These are phyloP conservation scores for Cercospora nicotianae DNA, from an alignment of 2,329 filamentous ascomycete genomes.

Conservation along the genomic window DNA sequence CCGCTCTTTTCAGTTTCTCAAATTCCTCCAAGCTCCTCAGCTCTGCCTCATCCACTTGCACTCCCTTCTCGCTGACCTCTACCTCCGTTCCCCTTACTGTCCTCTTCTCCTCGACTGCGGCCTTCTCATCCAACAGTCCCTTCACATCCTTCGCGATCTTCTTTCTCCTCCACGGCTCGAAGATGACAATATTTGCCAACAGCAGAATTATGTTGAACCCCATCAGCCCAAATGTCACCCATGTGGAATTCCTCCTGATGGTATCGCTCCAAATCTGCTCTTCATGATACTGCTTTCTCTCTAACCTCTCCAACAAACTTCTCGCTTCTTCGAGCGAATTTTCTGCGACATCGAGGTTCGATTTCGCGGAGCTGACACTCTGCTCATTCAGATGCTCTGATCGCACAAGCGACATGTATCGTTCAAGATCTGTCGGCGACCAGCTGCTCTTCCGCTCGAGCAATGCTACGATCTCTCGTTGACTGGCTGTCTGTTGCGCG, in stretches of 20 bases:
- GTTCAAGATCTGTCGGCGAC: slow-evolving; percentile 82
- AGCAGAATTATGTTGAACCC: slow-evolving; percentile 91
- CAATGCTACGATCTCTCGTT: slow-evolving; percentile 92
- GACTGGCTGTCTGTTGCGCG: slow-evolving; percentile 77
- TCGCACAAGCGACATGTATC: slow-evolving; percentile 89
- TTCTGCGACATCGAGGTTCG: slow-evolving; percentile 73
- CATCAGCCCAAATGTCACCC: slow-evolving; percentile 98
- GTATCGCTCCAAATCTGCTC: slow-evolving; percentile 99
- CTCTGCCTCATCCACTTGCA: slow-evolving; percentile 28
- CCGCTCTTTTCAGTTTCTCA: slow-evolving; percentile 5
- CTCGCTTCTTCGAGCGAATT: slow-evolving; percentile 74
- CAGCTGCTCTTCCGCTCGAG: slow-evolving; percentile 92
- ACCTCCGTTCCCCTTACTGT: slow-evolving; percentile 4
- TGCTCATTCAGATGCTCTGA: slow-evolving; percentile 92
- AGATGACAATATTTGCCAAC: slow-evolving; percentile 67
- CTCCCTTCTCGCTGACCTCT: slow-evolving; percentile 22
- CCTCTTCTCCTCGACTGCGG: slow-evolving; percentile 39
- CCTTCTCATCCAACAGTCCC: slow-evolving; percentile 68
- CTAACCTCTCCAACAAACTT: slow-evolving; percentile 73
- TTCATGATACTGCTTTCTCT: slow-evolving; percentile 91
- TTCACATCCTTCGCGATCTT: slow-evolving; percentile 77
- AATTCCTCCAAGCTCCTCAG: slow-evolving; percentile 9
- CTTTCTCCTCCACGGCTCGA: slow-evolving; percentile 83
- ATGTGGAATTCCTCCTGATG: slow-evolving; percentile 92
- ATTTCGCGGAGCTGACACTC: slow-evolving; percentile 70